phyloP scores from a whole-genome alignment of 2,329 filamentous ascomycete genomes.

The Xylaria sp. region DNA sequence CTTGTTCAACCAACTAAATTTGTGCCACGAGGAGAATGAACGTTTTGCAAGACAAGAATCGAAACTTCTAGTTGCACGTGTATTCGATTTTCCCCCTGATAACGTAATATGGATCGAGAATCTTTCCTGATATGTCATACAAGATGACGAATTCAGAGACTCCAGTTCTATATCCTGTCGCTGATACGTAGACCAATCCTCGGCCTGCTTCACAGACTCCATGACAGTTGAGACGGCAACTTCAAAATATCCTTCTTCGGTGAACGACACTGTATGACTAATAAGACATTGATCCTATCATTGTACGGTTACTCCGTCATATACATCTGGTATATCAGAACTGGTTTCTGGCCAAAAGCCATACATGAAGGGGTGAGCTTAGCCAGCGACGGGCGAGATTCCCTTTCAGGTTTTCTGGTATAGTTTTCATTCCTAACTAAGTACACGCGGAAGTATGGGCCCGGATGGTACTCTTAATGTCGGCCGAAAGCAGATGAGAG shows the following conservation, averaged over 20 bases:
- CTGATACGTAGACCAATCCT: not conserved
- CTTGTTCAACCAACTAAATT: not conserved
- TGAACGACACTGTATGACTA: not conserved
- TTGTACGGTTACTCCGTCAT: not conserved
- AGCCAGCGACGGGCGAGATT: not conserved
- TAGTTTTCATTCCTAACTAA: not conserved
- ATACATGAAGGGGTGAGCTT: not conserved
- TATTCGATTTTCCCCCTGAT: not conserved
- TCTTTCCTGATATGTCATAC: not conserved
- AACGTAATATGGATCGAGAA: not conserved
- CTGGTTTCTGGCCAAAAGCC: not conserved
- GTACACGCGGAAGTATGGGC: not conserved
- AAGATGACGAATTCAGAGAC: not conserved
- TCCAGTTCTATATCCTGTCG: not conserved
- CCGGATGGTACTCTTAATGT: not conserved
- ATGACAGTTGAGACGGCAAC: not conserved
- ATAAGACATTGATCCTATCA: not conserved
- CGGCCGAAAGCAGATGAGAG: not conserved
- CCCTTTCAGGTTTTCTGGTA: not conserved
- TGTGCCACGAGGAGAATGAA: slow-evolving; percentile 9
- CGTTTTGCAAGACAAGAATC: not conserved
- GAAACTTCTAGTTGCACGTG: slow-evolving; percentile 11
- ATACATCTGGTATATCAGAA: not conserved
- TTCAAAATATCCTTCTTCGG: not conserved
- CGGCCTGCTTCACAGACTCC: not conserved